Conservation (phyloP, 169 alveolate species). For the Babesia caballi region DNA sequence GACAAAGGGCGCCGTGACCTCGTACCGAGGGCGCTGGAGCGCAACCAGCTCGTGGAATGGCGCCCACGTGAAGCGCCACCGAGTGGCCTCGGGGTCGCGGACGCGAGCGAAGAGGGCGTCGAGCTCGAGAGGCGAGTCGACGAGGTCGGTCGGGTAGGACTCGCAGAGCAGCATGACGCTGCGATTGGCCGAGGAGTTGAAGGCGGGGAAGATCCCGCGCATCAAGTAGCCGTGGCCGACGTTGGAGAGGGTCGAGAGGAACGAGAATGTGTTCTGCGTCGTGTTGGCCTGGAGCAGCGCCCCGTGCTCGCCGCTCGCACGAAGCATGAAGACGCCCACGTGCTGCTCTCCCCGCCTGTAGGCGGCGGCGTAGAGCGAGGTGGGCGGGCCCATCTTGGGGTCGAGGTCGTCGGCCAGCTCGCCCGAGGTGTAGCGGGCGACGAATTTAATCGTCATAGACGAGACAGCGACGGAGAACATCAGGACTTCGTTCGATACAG, state of each 20-base stretch:
- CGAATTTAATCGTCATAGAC: neutral
- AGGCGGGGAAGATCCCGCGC: neutral
- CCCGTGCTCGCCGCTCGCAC: slow-evolving; percentile 41
- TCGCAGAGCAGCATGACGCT: slow-evolving; percentile 24
- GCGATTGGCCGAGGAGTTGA: neutral
- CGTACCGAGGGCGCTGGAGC: slow-evolving; percentile 9
- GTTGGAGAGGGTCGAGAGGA: neutral
- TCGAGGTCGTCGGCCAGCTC: slow-evolving; percentile 21
- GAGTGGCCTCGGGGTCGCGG: neutral
- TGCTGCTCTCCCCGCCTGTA: slow-evolving; percentile 6
- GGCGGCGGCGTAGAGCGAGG: slow-evolving; percentile 3
- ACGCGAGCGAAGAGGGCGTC: neutral
- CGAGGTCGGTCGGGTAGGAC: neutral
- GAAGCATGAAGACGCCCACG: neutral
- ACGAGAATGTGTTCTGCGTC: neutral
- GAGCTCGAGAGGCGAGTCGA: neutral
- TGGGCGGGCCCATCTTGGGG: slow-evolving; percentile 27
- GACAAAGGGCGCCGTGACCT: neutral
- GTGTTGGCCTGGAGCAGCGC: neutral
- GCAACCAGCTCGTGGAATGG: neutral
- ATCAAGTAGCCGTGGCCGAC: slow-evolving; percentile 1
- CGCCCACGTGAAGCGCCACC: slow-evolving; percentile 41
- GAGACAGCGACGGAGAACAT: neutral
- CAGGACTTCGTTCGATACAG: neutral
- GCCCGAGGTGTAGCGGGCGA: slow-evolving; percentile 18